Base-by-base conservation (phyloP, 1,284 basidiomycete genomes). In the Boletellus deceptivus region DNA sequence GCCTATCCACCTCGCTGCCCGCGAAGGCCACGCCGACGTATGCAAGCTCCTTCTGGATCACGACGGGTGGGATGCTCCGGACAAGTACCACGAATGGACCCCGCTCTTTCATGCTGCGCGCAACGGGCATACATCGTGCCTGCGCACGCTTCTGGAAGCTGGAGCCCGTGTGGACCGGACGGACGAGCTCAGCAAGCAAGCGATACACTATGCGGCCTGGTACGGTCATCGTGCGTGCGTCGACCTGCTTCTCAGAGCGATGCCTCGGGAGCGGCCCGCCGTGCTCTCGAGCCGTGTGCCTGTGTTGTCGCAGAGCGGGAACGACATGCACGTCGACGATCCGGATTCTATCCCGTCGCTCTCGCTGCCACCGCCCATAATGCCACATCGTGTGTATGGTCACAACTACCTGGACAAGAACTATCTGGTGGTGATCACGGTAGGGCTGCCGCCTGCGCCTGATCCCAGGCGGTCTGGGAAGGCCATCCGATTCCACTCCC, bases 21-120 rank as follows among this genome's bases (percentile, higher is more conserved):
- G 91, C 52, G 91, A 94, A 63, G 97, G 97, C 1, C 95, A 98
- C 62, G 82, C 80, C 5, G 83, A 86, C 24, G 84, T 97, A 22
- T 92, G 95, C 63, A 78, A 75, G 49, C 70, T 96, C 9, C 82
- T 99, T n/a, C 75, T 94, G 5, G 69, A 70, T 25, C 78, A 79
- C 36, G 84, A 89, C 9, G 91, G 89, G 8, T 92, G 91, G 83
- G 93, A 99, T 67, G 78, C 84, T 22, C 84, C 87, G 5, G 96
- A 99, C 76, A 99, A 97, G 69, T 94, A 95, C 70, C 93, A 97
- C 64, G 91, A 96, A 67, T 98, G 97, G 94, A 99, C 96, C 7
- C 96, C 97, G 18, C 78, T 98, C 44, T 95, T 97, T 68, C 96
- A 99, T 68, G 94, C 97, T 4, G 91, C 95, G 1, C 86, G 93